phyloP scores from a whole-genome alignment of 306 rosid genomes.

The Castanea mollissima region DNA sequence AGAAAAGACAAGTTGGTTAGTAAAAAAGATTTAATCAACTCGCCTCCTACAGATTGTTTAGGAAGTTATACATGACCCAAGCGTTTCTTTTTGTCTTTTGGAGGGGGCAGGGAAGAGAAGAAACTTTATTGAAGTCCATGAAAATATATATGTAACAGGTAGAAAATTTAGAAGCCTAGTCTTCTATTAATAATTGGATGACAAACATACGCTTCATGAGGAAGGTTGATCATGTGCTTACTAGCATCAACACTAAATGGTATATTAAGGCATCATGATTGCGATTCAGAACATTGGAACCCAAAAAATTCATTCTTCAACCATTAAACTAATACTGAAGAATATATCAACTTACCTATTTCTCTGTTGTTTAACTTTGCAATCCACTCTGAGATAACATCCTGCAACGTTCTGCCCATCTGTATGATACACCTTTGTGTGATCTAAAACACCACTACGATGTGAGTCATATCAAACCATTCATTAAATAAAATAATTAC shows the following conservation, averaged over 20 bases:
- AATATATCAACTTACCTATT: constrained; percentile 46
- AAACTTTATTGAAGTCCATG: too few species aligned
- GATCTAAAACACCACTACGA: constrained; percentile 44
- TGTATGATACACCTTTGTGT: constrained; percentile 70
- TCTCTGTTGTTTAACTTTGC: constrained; percentile 60
- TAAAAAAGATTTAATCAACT: too few species aligned
- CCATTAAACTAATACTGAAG: background rate
- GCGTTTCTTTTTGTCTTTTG: too few species aligned
- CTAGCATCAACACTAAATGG: background rate
- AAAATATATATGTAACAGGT: background rate
- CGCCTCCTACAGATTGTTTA: too few species aligned
- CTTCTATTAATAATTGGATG: background rate
- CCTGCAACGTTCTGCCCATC: constrained; percentile 85
- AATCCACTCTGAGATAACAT: constrained; percentile 71
- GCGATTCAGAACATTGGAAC: background rate
- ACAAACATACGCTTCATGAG: background rate
- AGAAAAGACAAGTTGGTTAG: background rate
- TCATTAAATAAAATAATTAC: constrained; percentile 7
- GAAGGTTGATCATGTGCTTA: background rate
- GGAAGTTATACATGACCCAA: too few species aligned
- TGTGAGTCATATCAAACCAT: constrained; percentile 2
- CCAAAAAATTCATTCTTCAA: constrained; percentile 11
- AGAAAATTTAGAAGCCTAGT: background rate
- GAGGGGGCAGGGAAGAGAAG: too few species aligned
- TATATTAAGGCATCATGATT: background rate